These are phyloP conservation scores for Diaporthe vaccinii DNA, from an alignment of 2,329 filamentous ascomycete genomes.

Conservation along the genomic window DNA sequence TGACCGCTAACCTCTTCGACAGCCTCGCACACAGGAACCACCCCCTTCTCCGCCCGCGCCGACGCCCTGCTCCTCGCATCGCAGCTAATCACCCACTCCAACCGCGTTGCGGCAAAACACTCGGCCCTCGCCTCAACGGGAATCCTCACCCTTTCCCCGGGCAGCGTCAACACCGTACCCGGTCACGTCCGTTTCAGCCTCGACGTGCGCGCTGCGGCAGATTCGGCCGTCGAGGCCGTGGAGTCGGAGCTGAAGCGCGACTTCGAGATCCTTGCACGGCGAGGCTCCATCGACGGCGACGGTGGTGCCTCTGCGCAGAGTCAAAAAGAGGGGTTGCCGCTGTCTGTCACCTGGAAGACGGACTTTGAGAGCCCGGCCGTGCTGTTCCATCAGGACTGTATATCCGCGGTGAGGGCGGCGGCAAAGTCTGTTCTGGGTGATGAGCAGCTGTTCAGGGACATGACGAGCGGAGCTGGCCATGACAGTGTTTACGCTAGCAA, in stretches of 20 bases:
- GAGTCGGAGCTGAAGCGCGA: constrained; percentile 68
- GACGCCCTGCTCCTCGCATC: constrained; percentile 78
- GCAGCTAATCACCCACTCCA: constrained; percentile 76
- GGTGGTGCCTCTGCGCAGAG: constrained; percentile 42
- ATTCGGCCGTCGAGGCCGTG: constrained; percentile 68
- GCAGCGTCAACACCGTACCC: constrained; percentile 81
- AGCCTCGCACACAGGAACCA: constrained; percentile 83
- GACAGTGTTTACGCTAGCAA: constrained; percentile 72
- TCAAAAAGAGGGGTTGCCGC: constrained; percentile 56
- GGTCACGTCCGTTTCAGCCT: constrained; percentile 76
- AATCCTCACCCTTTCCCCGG: constrained; percentile 74
- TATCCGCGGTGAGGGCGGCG: constrained; percentile 72
- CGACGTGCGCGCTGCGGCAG: constrained; percentile 73
- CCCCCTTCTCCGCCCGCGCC: constrained; percentile 67
- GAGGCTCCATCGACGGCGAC: constrained; percentile 63
- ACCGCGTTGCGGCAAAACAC: constrained; percentile 71
- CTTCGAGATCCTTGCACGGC: constrained; percentile 71
- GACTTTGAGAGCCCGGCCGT: constrained; percentile 74
- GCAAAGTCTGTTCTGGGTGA: constrained; percentile 70
- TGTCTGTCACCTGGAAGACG: constrained; percentile 66
- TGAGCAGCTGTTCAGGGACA: constrained; percentile 52
- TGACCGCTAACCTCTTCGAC: not conserved
- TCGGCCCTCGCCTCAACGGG: constrained; percentile 77
- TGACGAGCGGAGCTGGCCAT: constrained; percentile 59
- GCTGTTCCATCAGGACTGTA: constrained; percentile 76